phyloP scores from a whole-genome alignment of 2,329 filamentous ascomycete genomes.

The Mycosphaerelloides madeirae region DNA sequence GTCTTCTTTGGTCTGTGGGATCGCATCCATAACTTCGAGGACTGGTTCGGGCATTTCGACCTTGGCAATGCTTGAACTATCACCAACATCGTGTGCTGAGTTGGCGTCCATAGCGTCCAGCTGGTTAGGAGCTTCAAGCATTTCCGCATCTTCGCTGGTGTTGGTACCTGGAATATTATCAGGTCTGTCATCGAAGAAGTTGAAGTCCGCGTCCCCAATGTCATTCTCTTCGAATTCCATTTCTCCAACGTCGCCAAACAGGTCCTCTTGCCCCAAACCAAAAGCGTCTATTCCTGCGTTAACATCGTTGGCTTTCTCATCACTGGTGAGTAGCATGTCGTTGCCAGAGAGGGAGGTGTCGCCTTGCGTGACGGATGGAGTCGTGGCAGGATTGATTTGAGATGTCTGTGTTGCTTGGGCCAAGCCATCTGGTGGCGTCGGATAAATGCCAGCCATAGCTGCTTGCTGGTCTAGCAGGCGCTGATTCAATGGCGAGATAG shows the following conservation, averaged over 20 bases:
- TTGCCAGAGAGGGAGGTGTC: slow-evolving; percentile 4
- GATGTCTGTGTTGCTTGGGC: slow-evolving; percentile 21
- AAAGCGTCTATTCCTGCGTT: slow-evolving; percentile 1
- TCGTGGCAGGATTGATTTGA: slow-evolving; percentile 10
- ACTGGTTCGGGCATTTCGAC: too few relatives aligned
- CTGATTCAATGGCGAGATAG: slow-evolving; percentile 34
- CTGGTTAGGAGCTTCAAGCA: neutral
- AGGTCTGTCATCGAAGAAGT: slow-evolving; percentile 67
- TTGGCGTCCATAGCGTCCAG: neutral
- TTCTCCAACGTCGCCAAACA: slow-evolving; percentile 59
- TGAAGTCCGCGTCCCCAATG: slow-evolving; percentile 72
- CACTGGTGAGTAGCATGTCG: slow-evolving; percentile 5
- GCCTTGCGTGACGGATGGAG: slow-evolving; percentile 14
- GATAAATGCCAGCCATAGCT: slow-evolving; percentile 56
- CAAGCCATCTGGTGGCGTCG: slow-evolving; percentile 62
- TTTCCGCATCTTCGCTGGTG: neutral
- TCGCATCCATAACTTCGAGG: neutral
- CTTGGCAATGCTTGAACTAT: neutral
- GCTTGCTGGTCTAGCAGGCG: slow-evolving; percentile 36
- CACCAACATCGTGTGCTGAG: neutral
- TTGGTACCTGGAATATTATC: slow-evolving; percentile 26
- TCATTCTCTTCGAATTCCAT: slow-evolving; percentile 21
- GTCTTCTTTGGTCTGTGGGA: neutral
- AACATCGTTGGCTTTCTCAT: neutral
- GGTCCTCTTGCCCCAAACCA: slow-evolving; percentile 50